These are phyloP conservation scores for Penicillium verhagenii DNA, from an alignment of 495 filamentous ascomycete genomes.

Conservation along the genomic window DNA sequence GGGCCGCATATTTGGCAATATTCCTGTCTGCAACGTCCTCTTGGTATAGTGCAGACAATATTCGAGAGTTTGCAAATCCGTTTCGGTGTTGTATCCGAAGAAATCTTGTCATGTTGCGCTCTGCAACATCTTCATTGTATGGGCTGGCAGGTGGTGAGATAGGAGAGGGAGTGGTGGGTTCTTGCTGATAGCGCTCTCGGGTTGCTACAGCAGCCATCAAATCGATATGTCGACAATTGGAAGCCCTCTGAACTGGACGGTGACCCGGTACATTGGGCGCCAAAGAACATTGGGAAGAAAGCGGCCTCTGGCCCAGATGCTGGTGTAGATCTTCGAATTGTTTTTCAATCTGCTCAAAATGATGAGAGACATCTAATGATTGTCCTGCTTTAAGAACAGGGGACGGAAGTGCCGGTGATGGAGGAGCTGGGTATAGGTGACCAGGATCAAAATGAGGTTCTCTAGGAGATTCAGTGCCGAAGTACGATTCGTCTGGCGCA, in stretches of 20 bases:
- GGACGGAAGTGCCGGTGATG: conserved; percentile 17
- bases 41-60: conserved; percentile 29
- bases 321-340: conserved; percentile 44
- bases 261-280: conserved; percentile 16
- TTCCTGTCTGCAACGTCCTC: conserved; percentile 49
- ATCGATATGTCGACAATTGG: conserved; percentile 40
- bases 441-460: conserved; percentile 5
- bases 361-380: conserved; percentile 27
- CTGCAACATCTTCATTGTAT: conserved; percentile 50
- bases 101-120: conserved; percentile 46
- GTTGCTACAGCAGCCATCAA: conserved; percentile 40
- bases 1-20: conserved; percentile 29
- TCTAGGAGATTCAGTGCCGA: conserved; percentile 6
- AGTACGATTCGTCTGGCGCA: conserved; percentile 9
- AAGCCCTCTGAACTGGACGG: conserved; percentile 5
- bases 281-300: conserved; percentile 27
- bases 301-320: conserved; percentile 28
- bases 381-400: conserved; percentile 14
- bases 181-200: conserved; percentile 18
- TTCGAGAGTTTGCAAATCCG: conserved; percentile 13
- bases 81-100: conserved; percentile 20
- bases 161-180: conserved; percentile 6
- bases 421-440: conserved; percentile 7
- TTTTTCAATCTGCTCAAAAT: conserved; percentile 40
- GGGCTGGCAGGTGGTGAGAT: conserved; percentile 33